Base-by-base conservation (phyloP, 139 green algal genomes). In the Chlamydomonas schloesseri region DNA sequence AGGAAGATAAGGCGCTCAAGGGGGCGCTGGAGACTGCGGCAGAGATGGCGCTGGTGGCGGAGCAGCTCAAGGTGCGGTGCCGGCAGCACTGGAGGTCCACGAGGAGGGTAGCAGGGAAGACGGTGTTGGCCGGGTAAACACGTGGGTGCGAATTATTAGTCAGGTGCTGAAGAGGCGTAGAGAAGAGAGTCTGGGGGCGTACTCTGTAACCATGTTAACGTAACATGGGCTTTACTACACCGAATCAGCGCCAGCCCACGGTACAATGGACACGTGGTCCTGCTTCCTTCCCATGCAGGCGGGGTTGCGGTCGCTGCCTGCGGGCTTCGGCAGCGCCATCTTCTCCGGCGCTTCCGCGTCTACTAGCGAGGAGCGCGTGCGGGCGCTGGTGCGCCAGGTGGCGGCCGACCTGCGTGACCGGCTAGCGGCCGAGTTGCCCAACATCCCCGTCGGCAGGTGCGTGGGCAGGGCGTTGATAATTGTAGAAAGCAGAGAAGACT, bases 1-100 rank as follows among this genome's bases (percentile, higher is more conserved):
- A 84, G 28, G 78, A 84, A 71, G 82, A 73, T 28, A 74, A 88
- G 34, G 58, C 79, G 68, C 64, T 88, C 72, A 89, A 94, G 55
- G 85, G 88, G 34, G 94, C 95, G 34, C 78, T 98, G 31, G 94
- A 95, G 68, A 46, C 92, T 21, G 92, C 97, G 46, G 94, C 94
- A 15, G 96, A 98, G 73, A 96, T 98, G 93, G 88, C 94, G 88
- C 91, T 98, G 37, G 97, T 95, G 13, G 89, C 94, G 31, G 96
- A 98, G 58, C 92, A 97, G 89, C 84, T 98, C 53, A 95, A 95
- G 92, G 93, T 95, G 47, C n/a, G 87, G 50, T 1, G 24, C 33
- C n/a, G n/a, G n/a, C n/a, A n/a, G n/a, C n/a, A n/a, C n/a, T n/a
- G n/a, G n/a, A n/a, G n/a, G n/a, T n/a, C n/a, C n/a, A n/a, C n/a